Evolutionary conservation across 768 basidiomycete genomes (phyloP).

Genomic region (Auriscalpium microsporum): DNA sequence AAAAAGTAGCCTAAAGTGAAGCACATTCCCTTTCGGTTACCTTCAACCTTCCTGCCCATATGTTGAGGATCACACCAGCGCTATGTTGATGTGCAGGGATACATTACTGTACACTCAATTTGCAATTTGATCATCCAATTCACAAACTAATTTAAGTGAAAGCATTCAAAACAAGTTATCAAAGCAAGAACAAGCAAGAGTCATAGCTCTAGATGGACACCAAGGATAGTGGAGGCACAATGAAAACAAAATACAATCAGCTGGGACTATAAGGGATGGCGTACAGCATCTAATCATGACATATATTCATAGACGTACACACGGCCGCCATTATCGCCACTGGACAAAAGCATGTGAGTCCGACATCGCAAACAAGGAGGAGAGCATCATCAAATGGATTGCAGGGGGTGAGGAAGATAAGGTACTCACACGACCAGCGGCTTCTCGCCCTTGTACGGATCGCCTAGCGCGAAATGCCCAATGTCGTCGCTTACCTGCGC

Average conservation of each 20-base stretch:
- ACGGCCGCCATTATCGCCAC: conserved; percentile 13
- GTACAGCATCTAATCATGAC: neutral
- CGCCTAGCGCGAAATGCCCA: conserved; percentile 15
- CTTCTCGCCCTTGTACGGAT: conserved; percentile 8
- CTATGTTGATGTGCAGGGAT: too few relatives aligned
- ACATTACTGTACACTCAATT: too few relatives aligned
- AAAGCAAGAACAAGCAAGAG: neutral
- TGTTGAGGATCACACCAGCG: neutral
- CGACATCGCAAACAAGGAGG: neutral
- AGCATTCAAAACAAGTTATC: neutral
- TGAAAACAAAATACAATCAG: neutral
- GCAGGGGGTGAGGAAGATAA: neutral
- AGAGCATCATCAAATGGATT: neutral
- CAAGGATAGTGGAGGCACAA: too few relatives aligned
- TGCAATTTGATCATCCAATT: too few relatives aligned
- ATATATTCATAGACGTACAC: conserved; percentile 11
- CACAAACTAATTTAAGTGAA: neutral
- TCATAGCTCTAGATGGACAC: too few relatives aligned
- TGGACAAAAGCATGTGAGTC: neutral
- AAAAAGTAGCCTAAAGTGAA: conserved; percentile 12
- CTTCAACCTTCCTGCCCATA: conserved; percentile 1
- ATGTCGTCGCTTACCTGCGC: conserved; percentile 9
- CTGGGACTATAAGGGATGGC: neutral
- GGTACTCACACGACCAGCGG: conserved; percentile 12
- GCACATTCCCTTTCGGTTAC: conserved; percentile 2